Conservation (phyloP, 2,329 filamentous ascomycete species). For the Diplodia scrobiculata region DNA sequence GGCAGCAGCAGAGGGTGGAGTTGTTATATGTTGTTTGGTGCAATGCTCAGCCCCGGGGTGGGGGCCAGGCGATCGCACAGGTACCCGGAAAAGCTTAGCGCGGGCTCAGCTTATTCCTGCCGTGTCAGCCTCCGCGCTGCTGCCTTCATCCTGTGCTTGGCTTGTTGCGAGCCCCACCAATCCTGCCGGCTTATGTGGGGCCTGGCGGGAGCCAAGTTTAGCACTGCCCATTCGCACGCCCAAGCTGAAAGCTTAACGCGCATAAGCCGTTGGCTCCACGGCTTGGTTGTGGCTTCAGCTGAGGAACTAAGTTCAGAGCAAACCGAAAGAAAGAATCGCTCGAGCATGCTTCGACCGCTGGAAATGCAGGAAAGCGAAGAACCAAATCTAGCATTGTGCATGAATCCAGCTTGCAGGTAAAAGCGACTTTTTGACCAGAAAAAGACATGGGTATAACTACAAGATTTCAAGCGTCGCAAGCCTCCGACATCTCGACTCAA, state of each 20-base stretch:
- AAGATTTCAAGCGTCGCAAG: slow-evolving; percentile 1
- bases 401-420: neutral
- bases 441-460: slow-evolving; percentile 27
- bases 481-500: neutral
- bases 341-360: neutral
- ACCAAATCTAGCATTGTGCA: slow-evolving; percentile 12
- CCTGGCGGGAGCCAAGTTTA: neutral
- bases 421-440: slow-evolving; percentile 22
- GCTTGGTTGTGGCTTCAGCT: neutral
- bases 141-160: neutral
- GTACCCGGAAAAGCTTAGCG: neutral
- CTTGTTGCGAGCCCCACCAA: neutral
- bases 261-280: neutral
- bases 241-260: slow-evolving; percentile 8
- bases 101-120: neutral
- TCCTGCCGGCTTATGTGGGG: neutral
- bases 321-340: neutral
- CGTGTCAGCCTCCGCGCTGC: neutral
- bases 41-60: neutral
- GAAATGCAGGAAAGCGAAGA: neutral
- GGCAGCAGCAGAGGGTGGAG: neutral
- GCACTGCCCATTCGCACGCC: neutral
- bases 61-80: neutral
- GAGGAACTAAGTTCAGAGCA: neutral
- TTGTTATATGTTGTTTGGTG: neutral